Base-by-base conservation (phyloP, 2,329 filamentous ascomycete species). In the Pseudopyrenochaeta lycopersici region DNA sequence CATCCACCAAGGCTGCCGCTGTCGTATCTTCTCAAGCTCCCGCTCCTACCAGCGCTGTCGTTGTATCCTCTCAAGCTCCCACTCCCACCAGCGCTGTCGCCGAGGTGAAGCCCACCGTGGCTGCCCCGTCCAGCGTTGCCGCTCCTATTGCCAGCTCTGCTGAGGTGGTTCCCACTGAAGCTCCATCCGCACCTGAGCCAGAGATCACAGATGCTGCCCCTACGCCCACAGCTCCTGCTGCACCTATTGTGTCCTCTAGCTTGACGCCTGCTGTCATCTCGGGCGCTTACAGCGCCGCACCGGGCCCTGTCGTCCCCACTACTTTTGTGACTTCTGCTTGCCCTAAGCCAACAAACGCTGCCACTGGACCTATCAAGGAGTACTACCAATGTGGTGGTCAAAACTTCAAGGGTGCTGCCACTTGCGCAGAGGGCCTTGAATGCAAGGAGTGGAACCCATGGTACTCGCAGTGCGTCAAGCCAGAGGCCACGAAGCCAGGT, bases 341-440 rank as follows among this genome's bases (percentile, higher is more conserved):
- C 32, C 68, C 68, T 5, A 47, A 54, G 39, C 50, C 64, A 23
- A 68, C 62, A 12, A 51, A 55, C 15, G 55, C 51, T 48, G 54
- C 56, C 21, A 52, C 57, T 12, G 56, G 54, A 20, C 33, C 46
- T 20, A 53, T 63, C 41, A 53, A 62, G 51, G 60, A 62, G 21
- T 71, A 59, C 54, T 60, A 60, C 31, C 80, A 80, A 61, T 82
- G 80, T 58, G 80, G 79, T 63, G 81, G 80, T 14, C 60, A 68
- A 15, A 72, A 66, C 56, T 81, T 67, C 57, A 76, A 64, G 14
- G 79, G 80, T 21, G 51, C 73, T 12, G 74, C 66, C 0, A 52
- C 62, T 21, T 82, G 80, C 49, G 74, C 71, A 3, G 50, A 65
- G 32, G 80, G 78, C 7, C 64, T 60, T 27, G 66, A 64, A 9